Percentiles rank a stretch among this genome's conserved stretches.
These are phyloP conservation scores for Suillus fuscotomentosus DNA, from an alignment of 768 basidiomycete genomes.

Conservation along the genomic window DNA sequence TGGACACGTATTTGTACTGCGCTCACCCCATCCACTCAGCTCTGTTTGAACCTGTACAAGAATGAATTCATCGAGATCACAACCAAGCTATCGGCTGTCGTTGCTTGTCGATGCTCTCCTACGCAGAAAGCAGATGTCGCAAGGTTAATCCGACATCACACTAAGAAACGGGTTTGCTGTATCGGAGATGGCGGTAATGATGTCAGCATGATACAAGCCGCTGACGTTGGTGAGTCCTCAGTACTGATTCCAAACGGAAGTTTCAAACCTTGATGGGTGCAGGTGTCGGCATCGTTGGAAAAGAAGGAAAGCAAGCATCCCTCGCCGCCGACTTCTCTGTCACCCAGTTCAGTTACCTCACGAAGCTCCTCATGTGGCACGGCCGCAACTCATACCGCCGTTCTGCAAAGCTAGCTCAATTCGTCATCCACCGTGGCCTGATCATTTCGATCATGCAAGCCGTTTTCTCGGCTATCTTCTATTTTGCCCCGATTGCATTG, in stretches of 20 bases:
- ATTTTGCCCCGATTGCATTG: constrained; percentile 93
- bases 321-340: constrained; percentile 99
- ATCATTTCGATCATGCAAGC: constrained; percentile 99
- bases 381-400: constrained; percentile 98
- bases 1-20: not conserved
- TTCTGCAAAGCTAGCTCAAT: constrained; percentile 95
- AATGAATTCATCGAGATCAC: constrained; percentile 96
- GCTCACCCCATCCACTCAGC: constrained; percentile 41
- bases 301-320: constrained; percentile 98
- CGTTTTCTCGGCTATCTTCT: constrained; percentile 90
- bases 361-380: constrained; percentile 97
- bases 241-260: not conserved
- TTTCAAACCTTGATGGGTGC: not conserved
- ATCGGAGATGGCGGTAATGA: constrained; percentile 99
- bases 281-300: constrained; percentile 98
- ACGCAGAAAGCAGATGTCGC: constrained; percentile 99
- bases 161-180: constrained; percentile 95
- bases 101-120: constrained; percentile 97
- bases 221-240: constrained; percentile 82
- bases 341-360: constrained; percentile 93
- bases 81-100: constrained; percentile 93
- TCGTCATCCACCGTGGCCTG: constrained; percentile 95
- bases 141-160: constrained; percentile 83
- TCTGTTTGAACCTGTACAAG: constrained; percentile 87
- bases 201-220: constrained; percentile 99